phyloP scores from a whole-genome alignment of 2,329 filamentous ascomycete species.

The Sporothrix brasiliensis region DNA sequence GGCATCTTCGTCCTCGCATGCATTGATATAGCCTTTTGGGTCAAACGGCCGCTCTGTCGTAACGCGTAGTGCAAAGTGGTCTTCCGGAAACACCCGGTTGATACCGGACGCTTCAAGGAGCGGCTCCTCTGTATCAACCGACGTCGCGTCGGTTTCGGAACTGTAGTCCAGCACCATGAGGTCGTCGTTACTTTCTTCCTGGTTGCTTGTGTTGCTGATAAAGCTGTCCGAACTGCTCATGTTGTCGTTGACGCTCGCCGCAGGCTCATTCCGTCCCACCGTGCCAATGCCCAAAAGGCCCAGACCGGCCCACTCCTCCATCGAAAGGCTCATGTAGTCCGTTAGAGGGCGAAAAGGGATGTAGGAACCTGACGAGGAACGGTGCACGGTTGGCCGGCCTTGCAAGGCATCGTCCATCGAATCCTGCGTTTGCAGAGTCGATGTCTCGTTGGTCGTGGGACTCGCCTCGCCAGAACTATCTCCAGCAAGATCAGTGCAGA shows the following conservation, averaged over 20 bases:
- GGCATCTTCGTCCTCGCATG: not conserved
- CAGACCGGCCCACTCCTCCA: slow-evolving; percentile 29
- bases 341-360: slow-evolving; percentile 56
- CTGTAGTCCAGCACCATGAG: slow-evolving; percentile 40
- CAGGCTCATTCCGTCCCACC: slow-evolving; percentile 36
- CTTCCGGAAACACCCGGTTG: slow-evolving; percentile 63
- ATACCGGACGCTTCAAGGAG: slow-evolving; percentile 62
- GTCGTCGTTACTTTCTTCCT: slow-evolving; percentile 34
- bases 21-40: slow-evolving; percentile 36
- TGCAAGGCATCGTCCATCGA: slow-evolving; percentile 33
- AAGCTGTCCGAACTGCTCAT: slow-evolving; percentile 28
- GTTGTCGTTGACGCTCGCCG: slow-evolving; percentile 28
- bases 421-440: slow-evolving; percentile 47
- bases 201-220: slow-evolving; percentile 18
- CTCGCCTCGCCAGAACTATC: slow-evolving; percentile 55
- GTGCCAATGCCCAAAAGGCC: slow-evolving; percentile 29
- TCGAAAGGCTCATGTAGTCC: slow-evolving; percentile 40
- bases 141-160: slow-evolving; percentile 27
- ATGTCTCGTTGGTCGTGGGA: slow-evolving; percentile 54
- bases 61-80: slow-evolving; percentile 63
- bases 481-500: slow-evolving; percentile 78
- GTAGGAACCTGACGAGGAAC: slow-evolving; percentile 57
- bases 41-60: slow-evolving; percentile 50
- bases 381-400: slow-evolving; percentile 40
- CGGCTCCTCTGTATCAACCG: slow-evolving; percentile 49